These are phyloP conservation scores for Tripidium arundinaceum DNA, from an alignment of 202 grass and related monocot species.

Conservation along the genomic window DNA sequence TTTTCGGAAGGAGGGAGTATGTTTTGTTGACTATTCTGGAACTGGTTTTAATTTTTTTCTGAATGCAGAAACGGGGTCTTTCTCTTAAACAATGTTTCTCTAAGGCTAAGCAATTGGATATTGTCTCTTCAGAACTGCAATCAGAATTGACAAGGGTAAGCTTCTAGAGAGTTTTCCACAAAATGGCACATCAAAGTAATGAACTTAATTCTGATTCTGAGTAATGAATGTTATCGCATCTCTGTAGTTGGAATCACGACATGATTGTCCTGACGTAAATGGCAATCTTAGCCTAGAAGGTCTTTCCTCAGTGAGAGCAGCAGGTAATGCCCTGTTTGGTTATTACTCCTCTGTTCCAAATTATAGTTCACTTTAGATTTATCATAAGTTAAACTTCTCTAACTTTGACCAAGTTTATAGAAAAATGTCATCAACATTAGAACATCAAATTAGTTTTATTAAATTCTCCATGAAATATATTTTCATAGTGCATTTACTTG, in stretches of 20 bases:
- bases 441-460: background rate
- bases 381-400: background rate
- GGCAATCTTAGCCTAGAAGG: conserved; percentile 18
- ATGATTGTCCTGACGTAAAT: conserved; percentile 25
- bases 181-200: conserved; percentile 10
- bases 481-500: background rate
- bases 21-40: background rate
- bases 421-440: background rate
- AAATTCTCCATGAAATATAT: background rate
- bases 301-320: conserved; percentile 26
- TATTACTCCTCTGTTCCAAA: background rate
- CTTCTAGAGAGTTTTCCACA: conserved; percentile 17
- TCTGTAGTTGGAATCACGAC: conserved; percentile 36
- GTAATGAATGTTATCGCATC: conserved; percentile 10
- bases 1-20: background rate
- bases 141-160: conserved; percentile 39
- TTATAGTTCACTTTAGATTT: background rate
- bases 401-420: background rate
- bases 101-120: conserved; percentile 30
- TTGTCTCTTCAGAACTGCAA: conserved; percentile 24
- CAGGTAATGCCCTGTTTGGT: conserved; percentile 24
- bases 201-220: conserved; percentile 12
- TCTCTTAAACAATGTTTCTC: conserved; percentile 42
- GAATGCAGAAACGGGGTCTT: conserved; percentile 37
- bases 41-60: conserved; percentile 28